Conservation (phyloP, 2,329 filamentous ascomycete species). For the Bipolaris gigantea region DNA sequence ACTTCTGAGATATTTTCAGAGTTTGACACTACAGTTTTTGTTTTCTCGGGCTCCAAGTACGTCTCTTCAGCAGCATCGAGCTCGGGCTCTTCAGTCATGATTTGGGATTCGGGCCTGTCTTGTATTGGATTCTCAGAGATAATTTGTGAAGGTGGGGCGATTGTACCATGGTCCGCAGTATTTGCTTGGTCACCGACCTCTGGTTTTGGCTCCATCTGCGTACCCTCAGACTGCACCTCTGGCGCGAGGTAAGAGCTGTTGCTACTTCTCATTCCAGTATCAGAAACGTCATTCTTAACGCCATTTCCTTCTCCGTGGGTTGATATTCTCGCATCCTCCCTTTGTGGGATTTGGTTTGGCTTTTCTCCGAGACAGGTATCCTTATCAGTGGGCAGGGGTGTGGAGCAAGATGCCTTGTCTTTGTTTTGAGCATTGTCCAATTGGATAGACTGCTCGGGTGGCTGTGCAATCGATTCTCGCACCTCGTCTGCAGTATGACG, state of each 20-base stretch:
- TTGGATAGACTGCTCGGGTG: not conserved
- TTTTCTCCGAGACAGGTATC: not conserved
- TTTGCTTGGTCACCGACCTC: not conserved
- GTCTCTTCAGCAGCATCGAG: not conserved
- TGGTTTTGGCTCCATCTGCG: slow-evolving; percentile 3
- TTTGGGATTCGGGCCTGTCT: not conserved
- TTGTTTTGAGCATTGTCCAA: not conserved
- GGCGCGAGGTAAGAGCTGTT: slow-evolving; percentile 28
- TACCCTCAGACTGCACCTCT: slow-evolving; percentile 21
- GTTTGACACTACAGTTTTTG: not conserved
- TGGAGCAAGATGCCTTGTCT: not conserved
- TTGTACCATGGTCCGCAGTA: slow-evolving; percentile 8
- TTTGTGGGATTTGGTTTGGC: not conserved
- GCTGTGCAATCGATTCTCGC: not conserved
- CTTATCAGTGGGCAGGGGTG: not conserved
- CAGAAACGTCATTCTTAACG: slow-evolving; percentile 13
- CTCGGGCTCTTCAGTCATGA: not conserved
- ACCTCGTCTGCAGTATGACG: not conserved
- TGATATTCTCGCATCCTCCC: not conserved
- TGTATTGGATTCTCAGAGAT: not conserved
- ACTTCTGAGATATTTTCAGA: not conserved
- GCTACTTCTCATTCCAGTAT: slow-evolving; percentile 32
- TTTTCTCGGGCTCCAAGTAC: not conserved
- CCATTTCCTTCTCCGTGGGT: not conserved
- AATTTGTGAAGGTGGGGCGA: not conserved